Conservation (phyloP, 2,329 filamentous ascomycete genomes). For the Monilinia vaccinii-corymbosi region DNA sequence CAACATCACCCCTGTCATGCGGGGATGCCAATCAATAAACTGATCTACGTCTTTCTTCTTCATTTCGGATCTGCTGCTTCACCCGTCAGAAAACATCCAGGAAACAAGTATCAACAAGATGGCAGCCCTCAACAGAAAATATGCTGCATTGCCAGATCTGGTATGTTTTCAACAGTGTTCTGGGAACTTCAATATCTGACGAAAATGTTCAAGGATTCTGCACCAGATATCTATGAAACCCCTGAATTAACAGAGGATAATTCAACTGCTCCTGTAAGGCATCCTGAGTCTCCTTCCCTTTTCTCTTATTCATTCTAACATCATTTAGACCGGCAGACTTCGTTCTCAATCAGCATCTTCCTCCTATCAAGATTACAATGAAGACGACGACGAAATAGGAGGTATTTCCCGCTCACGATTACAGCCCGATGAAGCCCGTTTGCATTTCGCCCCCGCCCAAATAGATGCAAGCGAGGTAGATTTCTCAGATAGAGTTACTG, state of each 20-base stretch:
- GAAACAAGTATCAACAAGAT: slow-evolving; percentile 35
- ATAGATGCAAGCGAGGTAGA: slow-evolving; percentile 73
- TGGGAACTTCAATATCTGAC: background rate
- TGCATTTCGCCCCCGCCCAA: slow-evolving; percentile 64
- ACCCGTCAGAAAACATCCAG: background rate
- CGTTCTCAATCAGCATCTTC: slow-evolving; percentile 45
- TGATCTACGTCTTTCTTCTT: background rate
- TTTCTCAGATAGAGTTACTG: slow-evolving; percentile 80
- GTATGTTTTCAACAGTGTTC: slow-evolving; percentile 35
- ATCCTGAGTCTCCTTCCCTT: background rate
- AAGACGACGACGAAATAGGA: slow-evolving; percentile 52
- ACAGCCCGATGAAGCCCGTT: slow-evolving; percentile 69
- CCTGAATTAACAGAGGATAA: slow-evolving; percentile 85
- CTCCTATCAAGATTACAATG: slow-evolving; percentile 51
- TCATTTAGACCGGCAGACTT: slow-evolving; percentile 33
- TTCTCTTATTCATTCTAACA: slow-evolving; percentile 5
- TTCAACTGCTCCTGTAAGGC: slow-evolving; percentile 68
- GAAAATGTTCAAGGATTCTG: slow-evolving; percentile 56
- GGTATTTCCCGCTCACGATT: slow-evolving; percentile 70
- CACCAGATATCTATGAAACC: slow-evolving; percentile 94
- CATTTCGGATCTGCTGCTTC: background rate
- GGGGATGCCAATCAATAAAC: background rate
- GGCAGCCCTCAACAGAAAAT: slow-evolving; percentile 66
- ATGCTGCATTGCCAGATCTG: slow-evolving; percentile 70
- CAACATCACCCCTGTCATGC: background rate